phyloP scores from a whole-genome alignment of 1,139 yeast species.

The Protomyces inundatus region DNA sequence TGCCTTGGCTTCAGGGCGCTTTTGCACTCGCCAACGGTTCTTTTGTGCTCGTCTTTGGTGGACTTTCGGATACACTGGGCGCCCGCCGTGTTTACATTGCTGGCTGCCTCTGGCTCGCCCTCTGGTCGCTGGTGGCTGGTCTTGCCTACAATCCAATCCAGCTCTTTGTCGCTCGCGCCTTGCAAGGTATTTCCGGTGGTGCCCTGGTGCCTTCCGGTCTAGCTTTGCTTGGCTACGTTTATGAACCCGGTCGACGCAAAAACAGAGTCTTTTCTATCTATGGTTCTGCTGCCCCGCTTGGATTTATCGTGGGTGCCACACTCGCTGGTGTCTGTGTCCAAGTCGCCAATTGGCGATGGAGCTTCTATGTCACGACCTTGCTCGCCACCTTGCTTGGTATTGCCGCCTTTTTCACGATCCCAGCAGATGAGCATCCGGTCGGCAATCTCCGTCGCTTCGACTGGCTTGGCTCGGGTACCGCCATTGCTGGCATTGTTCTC shows the following conservation, averaged over 20 bases:
- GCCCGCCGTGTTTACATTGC: slow-evolving; percentile 8
- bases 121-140: slow-evolving; percentile 8
- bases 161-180: slow-evolving; percentile 15
- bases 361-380: slow-evolving; percentile 7
- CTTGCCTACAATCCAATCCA: not conserved
- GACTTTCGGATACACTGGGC: slow-evolving; percentile 15
- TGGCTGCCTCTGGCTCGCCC: slow-evolving; percentile 11
- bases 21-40: slow-evolving; percentile 13
- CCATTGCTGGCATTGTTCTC: slow-evolving; percentile 14
- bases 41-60: slow-evolving; percentile 14
- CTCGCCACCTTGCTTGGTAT: slow-evolving; percentile 1
- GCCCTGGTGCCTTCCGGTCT: slow-evolving; percentile 14
- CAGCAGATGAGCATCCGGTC: slow-evolving; percentile 2
- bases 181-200: slow-evolving; percentile 17
- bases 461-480: not conserved
- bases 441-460: not conserved
- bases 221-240: slow-evolving; percentile 11
- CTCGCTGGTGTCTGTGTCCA: slow-evolving; percentile 12
- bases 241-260: slow-evolving; percentile 14
- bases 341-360: slow-evolving; percentile 19
- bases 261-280: slow-evolving; percentile 16
- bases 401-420: slow-evolving; percentile 9
- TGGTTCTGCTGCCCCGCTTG: slow-evolving; percentile 11
- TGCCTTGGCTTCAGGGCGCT: slow-evolving; percentile 13
- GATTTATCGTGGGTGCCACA: slow-evolving; percentile 8